A percentile compares a stretch with the other conserved stretches of the same genome.
phyloP scores from a whole-genome alignment of 140 eudicot genomes.

The Erigeron philadelphicus region DNA sequence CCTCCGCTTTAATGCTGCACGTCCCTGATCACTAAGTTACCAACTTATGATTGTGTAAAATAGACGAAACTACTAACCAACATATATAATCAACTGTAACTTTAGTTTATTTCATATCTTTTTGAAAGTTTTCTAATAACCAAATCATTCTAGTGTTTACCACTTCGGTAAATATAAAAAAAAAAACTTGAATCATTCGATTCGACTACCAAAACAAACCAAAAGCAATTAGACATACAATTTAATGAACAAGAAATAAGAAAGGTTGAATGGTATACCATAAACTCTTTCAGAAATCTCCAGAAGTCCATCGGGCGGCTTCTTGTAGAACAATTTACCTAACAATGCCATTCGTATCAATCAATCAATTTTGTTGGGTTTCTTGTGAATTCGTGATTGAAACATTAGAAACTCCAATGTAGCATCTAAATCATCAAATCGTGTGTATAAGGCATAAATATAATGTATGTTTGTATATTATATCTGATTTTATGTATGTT shows the following conservation, averaged over 20 bases:
- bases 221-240: not conserved
- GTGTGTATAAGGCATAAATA: not conserved
- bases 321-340: conserved; percentile 65
- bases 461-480: too few relatives aligned
- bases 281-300: conserved; percentile 88
- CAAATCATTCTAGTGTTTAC: not conserved
- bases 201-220: conserved; percentile 3
- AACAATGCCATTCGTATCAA: conserved; percentile 57
- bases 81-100: not conserved
- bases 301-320: conserved; percentile 94
- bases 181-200: not conserved
- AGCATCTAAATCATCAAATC: conserved; percentile 28
- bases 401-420: conserved; percentile 29
- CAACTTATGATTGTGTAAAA: not conserved
- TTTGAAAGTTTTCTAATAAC: not conserved
- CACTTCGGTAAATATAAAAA: too few relatives aligned
- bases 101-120: too few relatives aligned
- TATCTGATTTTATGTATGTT: not conserved
- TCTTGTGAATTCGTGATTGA: conserved; percentile 19
- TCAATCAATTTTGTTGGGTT: not conserved
- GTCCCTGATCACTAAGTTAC: not conserved
- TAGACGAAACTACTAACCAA: not conserved
- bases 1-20: not conserved
- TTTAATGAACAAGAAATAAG: not conserved
- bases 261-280: conserved; percentile 38